Evolutionary conservation across 139 green algal genomes (phyloP).

Genomic region (Chlorella sp.): DNA sequence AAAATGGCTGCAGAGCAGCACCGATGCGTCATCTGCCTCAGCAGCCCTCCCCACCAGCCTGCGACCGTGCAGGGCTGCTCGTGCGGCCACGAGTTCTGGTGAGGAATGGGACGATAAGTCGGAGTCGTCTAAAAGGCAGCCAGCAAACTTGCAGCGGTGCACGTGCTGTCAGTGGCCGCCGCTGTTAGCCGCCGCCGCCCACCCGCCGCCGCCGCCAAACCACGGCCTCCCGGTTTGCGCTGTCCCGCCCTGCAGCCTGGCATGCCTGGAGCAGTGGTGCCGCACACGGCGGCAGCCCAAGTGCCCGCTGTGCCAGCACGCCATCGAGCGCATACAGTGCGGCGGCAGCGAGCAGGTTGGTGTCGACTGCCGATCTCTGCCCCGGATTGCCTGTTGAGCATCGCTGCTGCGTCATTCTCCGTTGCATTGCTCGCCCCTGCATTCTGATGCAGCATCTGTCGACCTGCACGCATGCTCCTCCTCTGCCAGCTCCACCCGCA

Average conservation of each 20-base stretch:
- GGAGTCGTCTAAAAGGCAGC: too few species aligned
- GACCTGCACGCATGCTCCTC: too few species aligned
- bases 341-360: conserved; percentile 11
- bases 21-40: neutral
- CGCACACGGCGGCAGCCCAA: conserved; percentile 16
- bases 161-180: too few species aligned
- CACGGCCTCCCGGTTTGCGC: neutral
- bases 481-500: too few species aligned
- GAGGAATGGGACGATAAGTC: neutral
- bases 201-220: neutral
- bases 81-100: conserved; percentile 9
- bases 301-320: conserved; percentile 22
- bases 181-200: too few species aligned
- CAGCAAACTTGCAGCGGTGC: too few species aligned
- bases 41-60: neutral
- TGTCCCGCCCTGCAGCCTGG: neutral
- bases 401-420: too few species aligned
- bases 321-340: neutral
- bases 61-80: neutral
- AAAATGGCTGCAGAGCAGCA: neutral
- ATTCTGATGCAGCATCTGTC: too few species aligned
- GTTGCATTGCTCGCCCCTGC: too few species aligned
- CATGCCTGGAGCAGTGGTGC: conserved; percentile 28
- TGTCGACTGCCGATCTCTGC: too few species aligned
- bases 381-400: neutral